Percentiles rank a stretch among this genome's conserved stretches.
Conservation (phyloP, 23 red algal species). For the Gracilaria domingensis region DNA sequence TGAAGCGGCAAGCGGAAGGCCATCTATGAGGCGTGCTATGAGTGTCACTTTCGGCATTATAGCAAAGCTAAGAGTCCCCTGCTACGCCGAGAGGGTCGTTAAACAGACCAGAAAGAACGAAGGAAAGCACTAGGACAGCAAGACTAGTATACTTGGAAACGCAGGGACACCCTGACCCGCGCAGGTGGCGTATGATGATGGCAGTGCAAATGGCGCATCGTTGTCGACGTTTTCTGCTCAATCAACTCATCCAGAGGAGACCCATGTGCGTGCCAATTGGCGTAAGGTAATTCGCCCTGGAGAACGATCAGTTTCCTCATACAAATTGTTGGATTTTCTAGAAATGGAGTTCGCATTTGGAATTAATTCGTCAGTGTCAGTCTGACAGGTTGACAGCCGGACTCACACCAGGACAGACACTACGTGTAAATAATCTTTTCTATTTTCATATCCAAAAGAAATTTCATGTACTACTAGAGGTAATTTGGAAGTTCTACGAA, state of each 20-base stretch:
- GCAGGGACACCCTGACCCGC: not conserved
- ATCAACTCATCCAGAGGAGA: not conserved
- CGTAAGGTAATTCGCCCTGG: not conserved
- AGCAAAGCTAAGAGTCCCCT: not conserved
- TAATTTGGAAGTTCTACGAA: too few species aligned
- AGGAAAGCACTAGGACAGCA: too few species aligned
- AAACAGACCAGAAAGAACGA: not conserved
- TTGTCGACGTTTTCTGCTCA: not conserved
- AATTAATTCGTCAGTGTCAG: too few species aligned
- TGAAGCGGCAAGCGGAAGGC: constrained; percentile 86
- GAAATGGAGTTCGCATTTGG: too few species aligned
- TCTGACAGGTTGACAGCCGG: too few species aligned
- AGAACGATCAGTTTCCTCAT: too few species aligned
- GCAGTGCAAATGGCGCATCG: not conserved
- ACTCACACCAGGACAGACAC: too few species aligned
- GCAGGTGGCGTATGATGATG: not conserved
- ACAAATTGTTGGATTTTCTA: too few species aligned
- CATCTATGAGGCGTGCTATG: constrained; percentile 88
- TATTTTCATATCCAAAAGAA: too few species aligned
- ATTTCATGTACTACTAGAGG: too few species aligned
- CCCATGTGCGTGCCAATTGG: not conserved
- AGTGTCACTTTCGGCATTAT: constrained; percentile 96
- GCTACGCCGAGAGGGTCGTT: not conserved
- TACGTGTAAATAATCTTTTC: too few species aligned
- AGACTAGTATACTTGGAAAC: too few species aligned